A percentile compares a stretch with the other conserved stretches of the same genome.
These are phyloP conservation scores for Fragaria iinumae DNA, from an alignment of 306 rosid genomes.

Conservation along the genomic window DNA sequence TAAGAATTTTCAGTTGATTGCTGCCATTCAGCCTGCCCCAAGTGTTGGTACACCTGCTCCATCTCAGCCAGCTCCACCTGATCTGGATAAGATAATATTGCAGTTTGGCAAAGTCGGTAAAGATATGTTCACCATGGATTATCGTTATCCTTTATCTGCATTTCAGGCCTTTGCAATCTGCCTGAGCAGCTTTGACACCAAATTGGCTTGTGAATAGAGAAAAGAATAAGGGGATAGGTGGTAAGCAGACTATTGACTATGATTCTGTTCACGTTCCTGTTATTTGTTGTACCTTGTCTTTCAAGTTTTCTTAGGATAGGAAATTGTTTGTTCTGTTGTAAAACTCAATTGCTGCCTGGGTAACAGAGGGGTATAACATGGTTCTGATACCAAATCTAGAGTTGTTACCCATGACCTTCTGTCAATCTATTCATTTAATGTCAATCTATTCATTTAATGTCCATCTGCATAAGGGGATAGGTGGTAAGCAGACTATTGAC, in stretches of 20 bases:
- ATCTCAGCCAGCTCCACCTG: constrained; percentile 67
- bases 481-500: constrained; percentile 8
- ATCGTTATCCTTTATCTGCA: constrained; percentile 75
- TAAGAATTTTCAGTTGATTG: constrained; percentile 83
- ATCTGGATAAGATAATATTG: constrained; percentile 71
- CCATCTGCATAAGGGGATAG: neutral
- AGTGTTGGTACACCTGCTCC: constrained; percentile 42
- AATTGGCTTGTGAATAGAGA: constrained; percentile 89
- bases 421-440: neutral
- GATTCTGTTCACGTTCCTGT: neutral
- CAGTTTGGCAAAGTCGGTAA: constrained; percentile 87
- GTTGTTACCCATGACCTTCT: neutral
- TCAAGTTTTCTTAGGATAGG: constrained; percentile 11
- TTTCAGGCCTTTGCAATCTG: constrained; percentile 92
- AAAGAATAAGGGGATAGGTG: neutral
- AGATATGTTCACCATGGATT: constrained; percentile 93
- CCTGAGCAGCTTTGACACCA: constrained; percentile 84
- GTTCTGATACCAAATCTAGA: neutral
- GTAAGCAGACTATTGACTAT: constrained; percentile 5
- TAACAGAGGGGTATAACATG: constrained; percentile 4
- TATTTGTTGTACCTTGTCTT: neutral
- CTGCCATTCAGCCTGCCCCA: constrained; percentile 62
- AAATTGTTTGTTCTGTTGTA: neutral
- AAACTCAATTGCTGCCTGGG: constrained; percentile 6
- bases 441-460: neutral